Evolutionary conservation across 1,139 yeast species (phyloP).

Genomic region (Kazachstania sp.): DNA sequence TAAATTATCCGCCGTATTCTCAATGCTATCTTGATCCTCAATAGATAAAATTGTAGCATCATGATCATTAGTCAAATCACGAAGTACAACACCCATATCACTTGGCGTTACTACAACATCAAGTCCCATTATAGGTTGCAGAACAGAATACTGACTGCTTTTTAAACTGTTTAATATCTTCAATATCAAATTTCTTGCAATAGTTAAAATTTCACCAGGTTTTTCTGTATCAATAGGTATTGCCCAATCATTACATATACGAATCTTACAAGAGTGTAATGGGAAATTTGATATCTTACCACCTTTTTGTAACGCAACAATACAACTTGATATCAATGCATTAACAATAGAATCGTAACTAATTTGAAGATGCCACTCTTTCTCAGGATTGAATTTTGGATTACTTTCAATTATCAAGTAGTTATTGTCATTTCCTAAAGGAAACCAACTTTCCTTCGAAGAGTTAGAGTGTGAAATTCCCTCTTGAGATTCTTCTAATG

Average conservation of each 20-base stretch:
- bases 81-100: conserved; percentile 74
- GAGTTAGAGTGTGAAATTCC: conserved; percentile 30
- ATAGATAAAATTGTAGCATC: conserved; percentile 62
- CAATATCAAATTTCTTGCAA: conserved; percentile 17
- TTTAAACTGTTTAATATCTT: conserved; percentile 8
- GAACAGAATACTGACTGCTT: conserved; percentile 38
- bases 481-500: conserved; percentile 31
- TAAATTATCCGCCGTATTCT: conserved; percentile 33
- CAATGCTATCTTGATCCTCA: conserved; percentile 37
- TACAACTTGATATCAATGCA: conserved; percentile 48
- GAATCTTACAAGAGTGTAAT: conserved; percentile 24
- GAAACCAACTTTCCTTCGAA: conserved; percentile 30
- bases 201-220: conserved; percentile 18
- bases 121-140: conserved; percentile 86
- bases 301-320: conserved; percentile 70
- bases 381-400: conserved; percentile 22
- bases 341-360: conserved; percentile 46
- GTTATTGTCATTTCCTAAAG: conserved; percentile 34
- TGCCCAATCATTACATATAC: conserved; percentile 22
- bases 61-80: conserved; percentile 63
- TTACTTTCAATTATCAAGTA: conserved; percentile 29
- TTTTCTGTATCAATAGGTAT: conserved; percentile 23
- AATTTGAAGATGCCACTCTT: conserved; percentile 42
- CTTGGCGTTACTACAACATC: conserved; percentile 60
- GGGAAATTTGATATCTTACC: conserved; percentile 47